Conservation (phyloP, 116 monocot genomes). For the Posidonia oceanica region DNA sequence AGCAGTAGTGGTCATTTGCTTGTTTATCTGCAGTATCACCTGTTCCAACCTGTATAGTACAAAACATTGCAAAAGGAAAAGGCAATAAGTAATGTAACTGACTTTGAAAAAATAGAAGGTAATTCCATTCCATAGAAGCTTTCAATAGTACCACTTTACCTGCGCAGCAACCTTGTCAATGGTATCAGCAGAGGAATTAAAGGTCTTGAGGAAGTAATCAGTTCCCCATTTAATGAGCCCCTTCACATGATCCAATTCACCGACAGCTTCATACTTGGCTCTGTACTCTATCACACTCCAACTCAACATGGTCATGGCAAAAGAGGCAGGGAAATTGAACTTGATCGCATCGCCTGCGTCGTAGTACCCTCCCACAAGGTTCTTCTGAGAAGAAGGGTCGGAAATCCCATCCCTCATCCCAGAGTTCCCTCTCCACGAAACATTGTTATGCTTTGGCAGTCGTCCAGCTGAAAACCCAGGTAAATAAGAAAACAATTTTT, state of each 20-base stretch:
- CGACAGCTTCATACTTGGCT: constrained; percentile 68
- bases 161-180: constrained; percentile 59
- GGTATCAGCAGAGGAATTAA: constrained; percentile 63
- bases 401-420: constrained; percentile 77
- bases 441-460: constrained; percentile 71
- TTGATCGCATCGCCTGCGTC: constrained; percentile 87
- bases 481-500: background rate
- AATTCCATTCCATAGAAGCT: no score
- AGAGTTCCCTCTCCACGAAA: constrained; percentile 73
- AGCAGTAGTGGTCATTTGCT: constrained; percentile 89
- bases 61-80: no score
- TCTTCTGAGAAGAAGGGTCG: constrained; percentile 28
- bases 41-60: constrained; percentile 1
- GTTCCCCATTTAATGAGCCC: constrained; percentile 79
- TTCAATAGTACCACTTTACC: constrained; percentile 13
- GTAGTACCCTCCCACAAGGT: constrained; percentile 66
- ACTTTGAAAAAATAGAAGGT: no score
- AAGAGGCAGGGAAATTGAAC: constrained; percentile 76
- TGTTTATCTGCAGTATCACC: constrained; percentile 30
- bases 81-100: no score
- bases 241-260: constrained; percentile 58
- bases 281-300: constrained; percentile 93
- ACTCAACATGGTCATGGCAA: constrained; percentile 75
- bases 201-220: constrained; percentile 81
- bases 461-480: constrained; percentile 34